phyloP scores from a whole-genome alignment of 371 early-diverging fungal genomes.

The Mucor indicus region DNA sequence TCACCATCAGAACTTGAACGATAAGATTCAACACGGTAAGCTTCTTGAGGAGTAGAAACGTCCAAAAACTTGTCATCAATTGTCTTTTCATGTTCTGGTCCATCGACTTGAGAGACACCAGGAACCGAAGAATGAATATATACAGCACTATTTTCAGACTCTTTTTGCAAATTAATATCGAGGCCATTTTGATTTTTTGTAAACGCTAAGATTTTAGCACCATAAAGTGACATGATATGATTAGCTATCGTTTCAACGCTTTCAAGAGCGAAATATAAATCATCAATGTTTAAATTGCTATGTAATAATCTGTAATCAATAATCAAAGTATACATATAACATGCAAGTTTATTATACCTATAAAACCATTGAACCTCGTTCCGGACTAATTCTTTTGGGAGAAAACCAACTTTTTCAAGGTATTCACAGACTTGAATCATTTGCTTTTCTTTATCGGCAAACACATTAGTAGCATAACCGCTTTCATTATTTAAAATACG shows the following conservation, averaged over 20 bases:
- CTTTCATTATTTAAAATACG: conserved; percentile 36
- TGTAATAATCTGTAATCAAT: not conserved
- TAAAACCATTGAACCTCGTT: conserved; percentile 97
- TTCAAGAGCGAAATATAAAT: conserved; percentile 94
- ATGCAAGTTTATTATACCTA: conserved; percentile 53
- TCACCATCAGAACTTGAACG: conserved; percentile 90
- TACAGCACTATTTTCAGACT: conserved; percentile 89
- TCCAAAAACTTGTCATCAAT: conserved; percentile 94
- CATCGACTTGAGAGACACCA: conserved; percentile 85
- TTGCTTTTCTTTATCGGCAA: conserved; percentile 89
- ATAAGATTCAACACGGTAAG: conserved; percentile 94
- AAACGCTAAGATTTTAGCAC: conserved; percentile 88
- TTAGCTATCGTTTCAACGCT: conserved; percentile 88
- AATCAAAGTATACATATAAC: not conserved
- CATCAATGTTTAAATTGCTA: conserved; percentile 95
- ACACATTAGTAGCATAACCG: conserved; percentile 76
- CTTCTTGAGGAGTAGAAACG: conserved; percentile 57
- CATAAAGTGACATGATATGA: conserved; percentile 95
- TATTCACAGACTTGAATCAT: conserved; percentile 81
- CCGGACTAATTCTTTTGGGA: conserved; percentile 85
- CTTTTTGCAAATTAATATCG: conserved; percentile 90
- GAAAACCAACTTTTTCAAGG: conserved; percentile 84
- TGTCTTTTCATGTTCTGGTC: conserved; percentile 85
- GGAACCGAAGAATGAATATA: conserved; percentile 96
- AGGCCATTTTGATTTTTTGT: conserved; percentile 83